Evolutionary conservation across 164 flowering plant species (phyloP).

Genomic region (Magnolia changhungtana): DNA sequence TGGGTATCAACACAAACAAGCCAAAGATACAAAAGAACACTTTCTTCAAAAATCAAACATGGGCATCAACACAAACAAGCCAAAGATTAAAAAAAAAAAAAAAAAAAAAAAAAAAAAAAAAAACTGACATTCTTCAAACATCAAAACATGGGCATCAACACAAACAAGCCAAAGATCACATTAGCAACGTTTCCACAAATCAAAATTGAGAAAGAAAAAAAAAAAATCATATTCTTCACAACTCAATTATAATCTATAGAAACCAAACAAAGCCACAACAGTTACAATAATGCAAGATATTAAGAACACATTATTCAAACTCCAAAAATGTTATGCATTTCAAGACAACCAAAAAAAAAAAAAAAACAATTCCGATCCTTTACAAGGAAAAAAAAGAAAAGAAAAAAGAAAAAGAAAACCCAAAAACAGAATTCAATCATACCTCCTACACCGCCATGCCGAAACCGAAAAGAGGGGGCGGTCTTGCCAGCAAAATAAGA

Average conservation of each 20-base stretch:
- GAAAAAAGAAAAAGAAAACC: conserved; percentile 1
- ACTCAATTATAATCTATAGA: background rate
- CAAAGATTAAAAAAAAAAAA: too few species aligned
- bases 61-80: too few species aligned
- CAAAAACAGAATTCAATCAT: conserved; percentile 23
- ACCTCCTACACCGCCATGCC: conserved; percentile 77
- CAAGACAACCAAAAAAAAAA: background rate
- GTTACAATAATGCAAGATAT: background rate
- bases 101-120: too few species aligned
- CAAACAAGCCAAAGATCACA: background rate
- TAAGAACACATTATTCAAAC: background rate
- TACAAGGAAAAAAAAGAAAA: background rate
- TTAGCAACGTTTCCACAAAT: background rate
- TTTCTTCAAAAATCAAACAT: too few species aligned
- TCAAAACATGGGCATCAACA: background rate
- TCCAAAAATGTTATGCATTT: background rate
- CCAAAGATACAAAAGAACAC: too few species aligned
- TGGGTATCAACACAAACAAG: background rate
- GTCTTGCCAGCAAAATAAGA: conserved; percentile 81
- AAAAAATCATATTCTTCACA: background rate
- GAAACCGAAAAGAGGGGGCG: conserved; percentile 70
- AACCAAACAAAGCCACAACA: background rate
- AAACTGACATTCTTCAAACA: background rate
- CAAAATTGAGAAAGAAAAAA: background rate
- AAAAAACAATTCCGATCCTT: background rate